A percentile compares a stretch with the other conserved stretches of the same genome.
Evolutionary conservation across 305 asterid genomes (phyloP).

Genomic region (Fraxinus velutina): DNA sequence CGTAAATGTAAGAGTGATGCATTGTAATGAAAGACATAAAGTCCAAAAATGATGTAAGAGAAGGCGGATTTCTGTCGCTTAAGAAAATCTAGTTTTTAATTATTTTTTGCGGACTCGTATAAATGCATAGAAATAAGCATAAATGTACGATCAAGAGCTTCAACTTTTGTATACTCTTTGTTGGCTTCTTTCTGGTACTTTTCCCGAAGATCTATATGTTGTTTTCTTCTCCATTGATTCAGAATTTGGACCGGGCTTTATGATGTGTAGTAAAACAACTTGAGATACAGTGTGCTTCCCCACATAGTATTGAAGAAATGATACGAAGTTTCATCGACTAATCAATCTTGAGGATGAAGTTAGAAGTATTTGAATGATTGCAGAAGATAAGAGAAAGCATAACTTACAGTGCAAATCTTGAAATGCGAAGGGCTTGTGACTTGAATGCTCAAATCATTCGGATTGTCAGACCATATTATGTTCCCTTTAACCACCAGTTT

Average conservation of each 20-base stretch:
- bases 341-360: background rate
- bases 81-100: background rate
- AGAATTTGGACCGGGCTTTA: background rate
- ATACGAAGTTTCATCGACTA: background rate
- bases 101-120: background rate
- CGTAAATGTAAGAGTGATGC: background rate
- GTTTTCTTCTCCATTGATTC: background rate
- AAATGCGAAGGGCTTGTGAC: conserved; percentile 75
- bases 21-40: background rate
- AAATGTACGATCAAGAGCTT: background rate
- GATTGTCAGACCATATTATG: conserved; percentile 90
- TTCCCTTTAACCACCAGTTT: conserved; percentile 74
- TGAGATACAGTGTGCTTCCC: background rate
- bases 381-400: conserved; percentile 12
- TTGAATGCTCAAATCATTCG: conserved; percentile 82
- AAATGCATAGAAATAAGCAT: background rate
- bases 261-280: background rate
- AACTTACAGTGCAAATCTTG: conserved; percentile 88
- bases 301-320: background rate
- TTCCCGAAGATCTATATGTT: background rate
- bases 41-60: background rate
- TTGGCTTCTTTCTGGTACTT: background rate
- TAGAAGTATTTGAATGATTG: background rate
- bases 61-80: background rate
- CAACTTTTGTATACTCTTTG: background rate